Percentiles rank a stretch among this genome's conserved stretches.
These are phyloP conservation scores for Paratinospora sagittata DNA, from an alignment of 164 flowering plant genomes.

Conservation along the genomic window DNA sequence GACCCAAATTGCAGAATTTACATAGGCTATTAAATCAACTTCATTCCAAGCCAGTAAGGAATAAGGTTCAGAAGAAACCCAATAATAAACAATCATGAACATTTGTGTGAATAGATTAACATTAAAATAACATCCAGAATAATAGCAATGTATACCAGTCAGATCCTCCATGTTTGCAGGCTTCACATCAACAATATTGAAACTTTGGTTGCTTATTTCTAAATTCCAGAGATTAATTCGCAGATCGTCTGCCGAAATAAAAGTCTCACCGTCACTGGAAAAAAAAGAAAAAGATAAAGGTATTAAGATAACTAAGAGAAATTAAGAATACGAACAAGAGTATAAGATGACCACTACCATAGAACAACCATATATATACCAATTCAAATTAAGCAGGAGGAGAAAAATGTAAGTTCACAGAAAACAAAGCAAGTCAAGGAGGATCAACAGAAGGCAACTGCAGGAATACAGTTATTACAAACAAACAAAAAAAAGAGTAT, in stretches of 20 bases:
- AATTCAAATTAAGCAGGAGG: not conserved
- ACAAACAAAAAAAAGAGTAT: no score
- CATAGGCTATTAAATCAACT: constrained; percentile 1
- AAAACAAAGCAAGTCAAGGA: not conserved
- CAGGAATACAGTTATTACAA: no score
- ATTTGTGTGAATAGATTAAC: not conserved
- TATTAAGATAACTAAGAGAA: not conserved
- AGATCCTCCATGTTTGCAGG: constrained; percentile 99
- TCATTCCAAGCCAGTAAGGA: not conserved
- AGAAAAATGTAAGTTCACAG: not conserved
- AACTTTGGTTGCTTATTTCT: constrained; percentile 97
- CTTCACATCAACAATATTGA: constrained; percentile 96
- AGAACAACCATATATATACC: not conserved
- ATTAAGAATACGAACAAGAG: not conserved
- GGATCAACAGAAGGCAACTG: no score
- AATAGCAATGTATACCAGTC: constrained; percentile 50
- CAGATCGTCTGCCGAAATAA: constrained; percentile 97
- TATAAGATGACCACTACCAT: not conserved
- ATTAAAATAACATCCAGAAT: not conserved
- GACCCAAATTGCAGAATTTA: constrained; percentile 2
- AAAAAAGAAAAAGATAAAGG: not conserved
- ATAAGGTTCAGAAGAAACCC: constrained; percentile 4
- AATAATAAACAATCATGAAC: not conserved
- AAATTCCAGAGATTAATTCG: constrained; percentile 97
- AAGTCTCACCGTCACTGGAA: constrained; percentile 93